Base-by-base conservation (phyloP, 2,329 filamentous ascomycete species). In the Monilinia polystroma region DNA sequence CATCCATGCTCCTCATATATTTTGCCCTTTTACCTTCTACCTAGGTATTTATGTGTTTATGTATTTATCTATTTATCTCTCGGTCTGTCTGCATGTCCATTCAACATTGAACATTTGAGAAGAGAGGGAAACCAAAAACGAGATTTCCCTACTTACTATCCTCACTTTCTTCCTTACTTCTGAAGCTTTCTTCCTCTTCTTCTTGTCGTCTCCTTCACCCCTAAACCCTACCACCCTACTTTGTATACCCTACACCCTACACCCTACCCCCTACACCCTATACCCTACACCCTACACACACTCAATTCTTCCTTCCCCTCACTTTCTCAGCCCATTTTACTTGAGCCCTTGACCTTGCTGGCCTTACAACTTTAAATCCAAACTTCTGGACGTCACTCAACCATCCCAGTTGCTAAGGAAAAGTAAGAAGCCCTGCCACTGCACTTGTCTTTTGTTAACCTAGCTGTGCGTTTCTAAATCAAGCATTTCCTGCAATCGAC, bases 401-500 rank as follows among this genome's bases (percentile, higher is more conserved):
- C 11, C 43, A 65, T 65, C 63, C 62, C 62, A 47, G 62, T 35
- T 64, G 35, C 11, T 35, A 12, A 32, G 47, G 41, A 23, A 23
- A 23, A 23, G 29, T 29, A 12, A 54, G 12, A 64, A 47, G 53
- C 32, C 49, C 51, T 47, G 62, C 7, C 43, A 35, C 62, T 49
- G 52, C 51, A 57, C 26, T 45, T 47, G 62, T 43, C 62, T 57
- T 58, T 64, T 64, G 62, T 64, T 47, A 52, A 47, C 41, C 56
- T n/a, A 49, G 56, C 57, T 32, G 57, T 60, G 29, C 53, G 2
- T 55, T 18, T 20, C 20, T 29, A 23, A 53, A 59, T 62, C 64
- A 66, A 66, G 64, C 64, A 54, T 58, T 62, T 53, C 47, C 43
- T 66, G 56, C 64, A 66, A 60, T 66, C 43, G 43, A 53, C 56